A percentile compares a stretch with the other conserved stretches of the same genome.
Evolutionary conservation across 306 rosid genomes (phyloP).

Genomic region (Abrus pulchellus): DNA sequence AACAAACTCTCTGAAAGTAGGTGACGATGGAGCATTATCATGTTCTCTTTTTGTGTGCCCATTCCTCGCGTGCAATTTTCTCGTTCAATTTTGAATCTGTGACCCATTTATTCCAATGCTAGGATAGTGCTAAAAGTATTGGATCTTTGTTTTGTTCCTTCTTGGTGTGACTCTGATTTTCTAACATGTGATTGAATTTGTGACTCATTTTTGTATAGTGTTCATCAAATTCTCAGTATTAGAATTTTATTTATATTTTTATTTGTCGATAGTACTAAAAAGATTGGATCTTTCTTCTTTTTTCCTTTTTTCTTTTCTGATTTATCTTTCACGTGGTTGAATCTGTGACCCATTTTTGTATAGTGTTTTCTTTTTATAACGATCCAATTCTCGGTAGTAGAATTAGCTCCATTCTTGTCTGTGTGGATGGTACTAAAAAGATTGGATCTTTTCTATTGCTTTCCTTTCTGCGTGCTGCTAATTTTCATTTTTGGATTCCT

Average conservation of each 20-base stretch:
- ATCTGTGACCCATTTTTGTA: not conserved
- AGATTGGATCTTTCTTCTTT: not conserved
- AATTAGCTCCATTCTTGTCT: not conserved
- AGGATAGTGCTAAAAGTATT: too few species aligned
- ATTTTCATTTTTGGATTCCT: not conserved
- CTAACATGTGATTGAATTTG: not conserved
- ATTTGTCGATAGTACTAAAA: not conserved
- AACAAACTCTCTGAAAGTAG: slow-evolving; percentile 3
- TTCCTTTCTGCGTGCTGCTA: not conserved
- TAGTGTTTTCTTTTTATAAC: not conserved
- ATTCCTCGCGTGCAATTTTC: slow-evolving; percentile 8
- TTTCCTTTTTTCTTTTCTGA: too few species aligned
- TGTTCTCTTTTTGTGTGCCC: not conserved
- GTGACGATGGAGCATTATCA: slow-evolving; percentile 23
- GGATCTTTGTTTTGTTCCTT: too few species aligned
- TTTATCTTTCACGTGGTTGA: not conserved
- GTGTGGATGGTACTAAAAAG: not conserved
- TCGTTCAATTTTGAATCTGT: slow-evolving; percentile 14
- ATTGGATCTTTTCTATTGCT: not conserved
- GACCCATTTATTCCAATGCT: too few species aligned
- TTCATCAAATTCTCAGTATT: not conserved
- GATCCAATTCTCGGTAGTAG: not conserved
- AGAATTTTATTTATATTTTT: not conserved
- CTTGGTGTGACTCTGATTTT: too few species aligned
- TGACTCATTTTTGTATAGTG: not conserved